Conservation (phyloP, 352 stramenopile genomes). For the Aphanomyces stellatus region DNA sequence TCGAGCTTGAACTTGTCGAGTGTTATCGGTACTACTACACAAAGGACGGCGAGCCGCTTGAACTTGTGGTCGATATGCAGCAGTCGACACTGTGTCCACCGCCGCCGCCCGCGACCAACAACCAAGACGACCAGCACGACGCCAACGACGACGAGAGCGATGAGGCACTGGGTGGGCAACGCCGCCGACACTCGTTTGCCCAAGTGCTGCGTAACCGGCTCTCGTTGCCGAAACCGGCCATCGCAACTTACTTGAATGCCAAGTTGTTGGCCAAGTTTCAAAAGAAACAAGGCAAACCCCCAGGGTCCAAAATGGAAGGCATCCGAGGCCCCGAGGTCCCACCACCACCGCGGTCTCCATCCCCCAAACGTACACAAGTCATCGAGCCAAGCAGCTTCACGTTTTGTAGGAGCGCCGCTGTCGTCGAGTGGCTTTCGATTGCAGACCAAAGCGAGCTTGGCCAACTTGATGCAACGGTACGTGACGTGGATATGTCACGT, state of each 20-base stretch:
- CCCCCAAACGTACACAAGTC: neutral
- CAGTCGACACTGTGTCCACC: neutral
- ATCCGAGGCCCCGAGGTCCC: constrained; percentile 1
- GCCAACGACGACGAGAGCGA: too few species aligned
- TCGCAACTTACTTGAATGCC: neutral
- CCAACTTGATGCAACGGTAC: neutral
- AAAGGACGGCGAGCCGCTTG: neutral
- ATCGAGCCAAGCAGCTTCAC: too few species aligned
- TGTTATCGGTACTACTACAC: constrained; percentile 12
- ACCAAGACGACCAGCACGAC: neutral
- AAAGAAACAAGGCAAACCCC: neutral
- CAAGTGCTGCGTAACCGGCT: neutral
- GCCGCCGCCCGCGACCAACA: neutral
- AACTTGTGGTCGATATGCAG: neutral
- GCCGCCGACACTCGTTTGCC: too few species aligned
- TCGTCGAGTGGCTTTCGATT: neutral
- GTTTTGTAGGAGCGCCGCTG: neutral
- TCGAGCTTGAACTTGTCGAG: constrained; percentile 11
- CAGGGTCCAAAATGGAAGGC: constrained; percentile 10
- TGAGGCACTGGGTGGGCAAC: too few species aligned
- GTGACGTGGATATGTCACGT: neutral
- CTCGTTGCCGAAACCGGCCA: neutral
- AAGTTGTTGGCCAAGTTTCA: constrained; percentile 3
- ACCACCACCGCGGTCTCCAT: neutral
- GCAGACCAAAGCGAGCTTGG: neutral